Evolutionary conservation across 805 yeast genomes (phyloP).

Genomic region (Cyberlindnera xylosilytica): DNA sequence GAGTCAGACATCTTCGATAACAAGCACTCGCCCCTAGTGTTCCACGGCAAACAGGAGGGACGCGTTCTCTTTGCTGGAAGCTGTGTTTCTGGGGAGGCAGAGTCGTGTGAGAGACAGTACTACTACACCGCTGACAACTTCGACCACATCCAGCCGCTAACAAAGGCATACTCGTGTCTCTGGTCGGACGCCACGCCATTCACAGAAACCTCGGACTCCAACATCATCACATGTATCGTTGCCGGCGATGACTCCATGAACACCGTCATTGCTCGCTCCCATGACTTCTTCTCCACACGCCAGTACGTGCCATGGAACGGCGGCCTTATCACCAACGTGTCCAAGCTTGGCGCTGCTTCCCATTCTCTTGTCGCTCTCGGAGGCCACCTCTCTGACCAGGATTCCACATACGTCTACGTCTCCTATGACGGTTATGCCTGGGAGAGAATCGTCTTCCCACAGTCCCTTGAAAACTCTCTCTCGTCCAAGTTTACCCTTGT

Average conservation of each 20-base stretch:
- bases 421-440: constrained; percentile 34
- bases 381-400: constrained; percentile 23
- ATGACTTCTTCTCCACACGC: constrained; percentile 42
- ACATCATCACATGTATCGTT: constrained; percentile 41
- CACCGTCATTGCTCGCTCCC: constrained; percentile 34
- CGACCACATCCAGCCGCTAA: constrained; percentile 28
- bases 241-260: constrained; percentile 39
- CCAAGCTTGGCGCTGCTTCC: constrained; percentile 34
- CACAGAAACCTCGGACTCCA: constrained; percentile 23
- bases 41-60: constrained; percentile 38
- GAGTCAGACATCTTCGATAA: constrained; percentile 20
- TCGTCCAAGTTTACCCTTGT: constrained; percentile 30
- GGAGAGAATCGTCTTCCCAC: constrained; percentile 34
- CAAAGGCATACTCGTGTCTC: constrained; percentile 33
- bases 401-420: constrained; percentile 27
- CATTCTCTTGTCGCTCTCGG: constrained; percentile 35
- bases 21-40: constrained; percentile 28
- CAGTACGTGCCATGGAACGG: constrained; percentile 31
- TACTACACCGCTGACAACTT: constrained; percentile 47
- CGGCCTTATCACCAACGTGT: constrained; percentile 30
- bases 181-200: constrained; percentile 29
- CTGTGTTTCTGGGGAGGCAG: constrained; percentile 30
- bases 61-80: constrained; percentile 36
- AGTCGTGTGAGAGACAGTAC: constrained; percentile 34
- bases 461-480: constrained; percentile 9